A percentile compares a stretch with the other conserved stretches of the same genome.
phyloP scores from a whole-genome alignment of 768 basidiomycete genomes.

The Xerocomellus intermedius region DNA sequence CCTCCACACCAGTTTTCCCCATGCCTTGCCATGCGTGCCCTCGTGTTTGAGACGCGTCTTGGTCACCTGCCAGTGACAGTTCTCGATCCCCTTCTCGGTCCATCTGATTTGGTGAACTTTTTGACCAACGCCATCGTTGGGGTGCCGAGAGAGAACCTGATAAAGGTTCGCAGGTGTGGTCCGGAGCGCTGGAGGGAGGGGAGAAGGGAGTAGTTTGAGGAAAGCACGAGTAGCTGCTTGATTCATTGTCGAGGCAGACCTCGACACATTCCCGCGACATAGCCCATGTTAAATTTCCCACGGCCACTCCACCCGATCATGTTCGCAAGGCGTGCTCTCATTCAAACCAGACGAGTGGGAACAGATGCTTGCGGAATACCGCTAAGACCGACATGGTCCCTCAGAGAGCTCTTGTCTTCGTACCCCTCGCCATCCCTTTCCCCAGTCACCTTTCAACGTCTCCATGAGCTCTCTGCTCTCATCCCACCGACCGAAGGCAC shows the following conservation, averaged over 20 bases:
- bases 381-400: slow-evolving; percentile 72
- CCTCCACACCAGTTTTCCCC: slow-evolving; percentile 79
- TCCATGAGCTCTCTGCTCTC: slow-evolving; percentile 75
- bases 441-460: slow-evolving; percentile 52
- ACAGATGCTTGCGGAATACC: slow-evolving; percentile 68
- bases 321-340: slow-evolving; percentile 4
- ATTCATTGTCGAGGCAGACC: slow-evolving; percentile 19
- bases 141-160: slow-evolving; percentile 67
- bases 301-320: slow-evolving; percentile 2
- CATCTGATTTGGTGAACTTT: slow-evolving; percentile 73
- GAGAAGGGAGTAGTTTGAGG: slow-evolving; percentile 55
- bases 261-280: not conserved
- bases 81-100: slow-evolving; percentile 61
- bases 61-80: slow-evolving; percentile 77
- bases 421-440: slow-evolving; percentile 69
- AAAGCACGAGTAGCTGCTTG: slow-evolving; percentile 35
- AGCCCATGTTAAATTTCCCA: slow-evolving; percentile 6
- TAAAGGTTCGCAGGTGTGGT: slow-evolving; percentile 63
- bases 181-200: slow-evolving; percentile 60
- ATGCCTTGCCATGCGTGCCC: slow-evolving; percentile 77
- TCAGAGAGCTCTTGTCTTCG: slow-evolving; percentile 70
- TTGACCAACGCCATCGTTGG: slow-evolving; percentile 65
- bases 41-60: slow-evolving; percentile 67
- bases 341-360: slow-evolving; percentile 17
- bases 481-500: slow-evolving; percentile 61